Conservation (phyloP, 2,329 filamentous ascomycete genomes). For the Trichoderma sp. region DNA sequence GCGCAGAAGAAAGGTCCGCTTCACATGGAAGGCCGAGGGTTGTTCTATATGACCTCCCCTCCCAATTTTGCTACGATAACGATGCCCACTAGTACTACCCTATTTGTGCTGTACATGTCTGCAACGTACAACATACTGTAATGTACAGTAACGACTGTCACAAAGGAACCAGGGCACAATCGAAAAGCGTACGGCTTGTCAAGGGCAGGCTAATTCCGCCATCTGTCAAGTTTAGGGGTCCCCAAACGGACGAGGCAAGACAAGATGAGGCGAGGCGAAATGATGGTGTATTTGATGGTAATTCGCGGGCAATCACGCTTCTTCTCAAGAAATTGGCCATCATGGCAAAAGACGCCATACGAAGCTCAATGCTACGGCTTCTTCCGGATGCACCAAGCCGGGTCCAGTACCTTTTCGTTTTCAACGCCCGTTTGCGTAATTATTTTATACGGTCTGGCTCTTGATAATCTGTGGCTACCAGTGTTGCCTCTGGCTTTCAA, state of each 20-base stretch:
- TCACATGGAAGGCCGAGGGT: constrained; percentile 30
- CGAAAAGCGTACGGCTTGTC: neutral
- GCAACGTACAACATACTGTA: neutral
- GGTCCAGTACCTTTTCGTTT: neutral
- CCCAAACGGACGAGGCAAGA: neutral
- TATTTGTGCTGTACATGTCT: neutral
- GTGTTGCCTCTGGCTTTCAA: constrained; percentile 10
- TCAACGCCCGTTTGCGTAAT: neutral
- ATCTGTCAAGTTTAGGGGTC: neutral
- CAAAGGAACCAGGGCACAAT: neutral
- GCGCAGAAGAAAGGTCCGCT: constrained; percentile 33
- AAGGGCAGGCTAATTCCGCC: neutral
- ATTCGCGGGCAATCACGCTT: neutral
- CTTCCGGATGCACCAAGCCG: neutral
- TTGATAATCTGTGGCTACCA: neutral
- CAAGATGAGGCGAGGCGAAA: neutral
- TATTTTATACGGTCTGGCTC: neutral
- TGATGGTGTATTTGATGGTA: neutral
- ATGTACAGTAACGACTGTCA: too few relatives aligned
- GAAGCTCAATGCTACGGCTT: too few relatives aligned
- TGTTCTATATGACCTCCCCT: constrained; percentile 23
- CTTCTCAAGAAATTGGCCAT: neutral
- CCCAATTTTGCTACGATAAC: neutral
- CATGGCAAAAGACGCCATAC: neutral
- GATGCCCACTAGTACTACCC: neutral